Percentiles rank a stretch among this genome's conserved stretches.
These are phyloP conservation scores for Coemansia asiatica DNA, from an alignment of 192 early-diverging fungal genomes.

Conservation along the genomic window DNA sequence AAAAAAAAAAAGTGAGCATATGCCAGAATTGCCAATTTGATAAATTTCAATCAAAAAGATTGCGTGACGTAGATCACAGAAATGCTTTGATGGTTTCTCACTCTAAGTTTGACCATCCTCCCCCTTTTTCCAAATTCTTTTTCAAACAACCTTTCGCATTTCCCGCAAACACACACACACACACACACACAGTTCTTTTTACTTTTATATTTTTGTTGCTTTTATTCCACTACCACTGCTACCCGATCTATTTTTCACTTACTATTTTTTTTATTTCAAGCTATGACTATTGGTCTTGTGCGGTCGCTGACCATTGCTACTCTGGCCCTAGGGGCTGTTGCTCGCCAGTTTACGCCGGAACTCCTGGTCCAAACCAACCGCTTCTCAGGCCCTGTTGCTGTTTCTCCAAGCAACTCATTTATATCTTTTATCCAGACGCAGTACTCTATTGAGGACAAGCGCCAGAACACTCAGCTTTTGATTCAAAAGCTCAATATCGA, in stretches of 20 bases:
- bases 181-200: too few species aligned
- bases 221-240: too few species aligned
- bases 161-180: too few species aligned
- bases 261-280: slow-evolving; percentile 5
- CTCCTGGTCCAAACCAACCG: slow-evolving; percentile 66
- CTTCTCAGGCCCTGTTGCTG: slow-evolving; percentile 49
- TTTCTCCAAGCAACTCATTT: slow-evolving; percentile 56
- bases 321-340: slow-evolving; percentile 25
- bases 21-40: too few species aligned
- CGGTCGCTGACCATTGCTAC: slow-evolving; percentile 24
- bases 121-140: too few species aligned
- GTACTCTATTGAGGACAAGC: slow-evolving; percentile 60
- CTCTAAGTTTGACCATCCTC: too few species aligned
- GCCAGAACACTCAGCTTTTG: slow-evolving; percentile 56
- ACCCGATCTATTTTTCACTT: background rate
- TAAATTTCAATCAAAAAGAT: too few species aligned
- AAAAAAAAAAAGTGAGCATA: too few species aligned
- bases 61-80: too few species aligned
- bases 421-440: slow-evolving; percentile 63
- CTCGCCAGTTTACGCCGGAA: slow-evolving; percentile 58
- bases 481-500: slow-evolving; percentile 22
- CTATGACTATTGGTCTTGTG: slow-evolving; percentile 10
- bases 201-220: too few species aligned
- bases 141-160: too few species aligned
- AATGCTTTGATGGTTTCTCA: too few species aligned